These are phyloP conservation scores for Gomphus bonarii DNA, from an alignment of 1,284 basidiomycete species.

Conservation along the genomic window DNA sequence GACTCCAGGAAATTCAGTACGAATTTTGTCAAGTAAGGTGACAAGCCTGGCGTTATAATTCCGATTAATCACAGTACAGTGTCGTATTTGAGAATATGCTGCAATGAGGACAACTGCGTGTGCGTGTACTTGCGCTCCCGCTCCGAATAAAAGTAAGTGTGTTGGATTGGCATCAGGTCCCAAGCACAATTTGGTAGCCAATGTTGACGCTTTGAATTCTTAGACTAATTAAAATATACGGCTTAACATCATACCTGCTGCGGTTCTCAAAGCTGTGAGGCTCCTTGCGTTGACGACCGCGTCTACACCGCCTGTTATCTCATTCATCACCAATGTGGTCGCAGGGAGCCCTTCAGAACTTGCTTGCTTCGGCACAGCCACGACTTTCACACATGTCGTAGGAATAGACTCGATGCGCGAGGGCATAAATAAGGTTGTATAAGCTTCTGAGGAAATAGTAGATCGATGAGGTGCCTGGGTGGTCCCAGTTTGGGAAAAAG, in stretches of 20 bases:
- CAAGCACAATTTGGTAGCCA: slow-evolving; percentile 44
- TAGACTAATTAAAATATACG: neutral
- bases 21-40: slow-evolving; percentile 31
- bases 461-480: slow-evolving; percentile 38
- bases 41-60: slow-evolving; percentile 40
- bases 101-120: slow-evolving; percentile 58
- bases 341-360: slow-evolving; percentile 56
- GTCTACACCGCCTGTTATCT: slow-evolving; percentile 50
- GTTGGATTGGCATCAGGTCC: slow-evolving; percentile 24
- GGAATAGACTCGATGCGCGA: slow-evolving; percentile 37
- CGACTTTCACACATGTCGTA: slow-evolving; percentile 58
- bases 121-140: slow-evolving; percentile 57
- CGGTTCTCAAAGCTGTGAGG: slow-evolving; percentile 73
- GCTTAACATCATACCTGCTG: slow-evolving; percentile 44
- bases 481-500: slow-evolving; percentile 21
- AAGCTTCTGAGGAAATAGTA: slow-evolving; percentile 33
- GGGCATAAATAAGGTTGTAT: slow-evolving; percentile 64
- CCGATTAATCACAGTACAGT: slow-evolving; percentile 58
- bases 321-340: slow-evolving; percentile 68
- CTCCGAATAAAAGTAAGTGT: slow-evolving; percentile 60
- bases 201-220: slow-evolving; percentile 49
- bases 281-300: slow-evolving; percentile 69
- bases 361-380: slow-evolving; percentile 45
- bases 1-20: slow-evolving; percentile 30
- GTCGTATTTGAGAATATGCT: slow-evolving; percentile 43